Conservation (phyloP, 2,329 filamentous ascomycete species). For the Exserohilum turcica region DNA sequence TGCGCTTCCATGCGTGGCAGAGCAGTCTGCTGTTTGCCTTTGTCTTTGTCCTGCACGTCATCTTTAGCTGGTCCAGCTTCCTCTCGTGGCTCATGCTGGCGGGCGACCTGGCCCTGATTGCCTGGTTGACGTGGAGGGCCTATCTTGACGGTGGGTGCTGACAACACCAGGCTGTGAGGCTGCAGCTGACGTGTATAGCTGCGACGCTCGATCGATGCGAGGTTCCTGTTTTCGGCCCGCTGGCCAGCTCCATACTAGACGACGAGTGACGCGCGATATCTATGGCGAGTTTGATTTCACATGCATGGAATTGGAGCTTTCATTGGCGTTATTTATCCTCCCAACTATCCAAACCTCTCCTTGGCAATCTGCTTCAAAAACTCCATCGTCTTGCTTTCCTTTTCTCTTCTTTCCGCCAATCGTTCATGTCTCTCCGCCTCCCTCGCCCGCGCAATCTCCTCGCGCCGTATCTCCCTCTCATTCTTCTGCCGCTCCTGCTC, state of each 20-base stretch:
- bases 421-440: constrained; percentile 81
- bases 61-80: constrained; percentile 83
- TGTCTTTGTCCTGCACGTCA: constrained; percentile 72
- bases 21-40: constrained; percentile 80
- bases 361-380: constrained; percentile 79
- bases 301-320: constrained; percentile 11
- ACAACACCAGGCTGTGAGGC: not conserved
- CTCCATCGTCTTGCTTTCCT: constrained; percentile 83
- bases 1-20: constrained; percentile 98
- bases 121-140: constrained; percentile 74
- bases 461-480: constrained; percentile 79
- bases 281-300: too few species aligned
- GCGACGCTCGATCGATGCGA: constrained; percentile 74
- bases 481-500: constrained; percentile 74
- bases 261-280: constrained; percentile 74
- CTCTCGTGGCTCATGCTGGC: constrained; percentile 84
- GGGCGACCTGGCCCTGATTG: constrained; percentile 76
- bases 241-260: constrained; percentile 89
- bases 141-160: constrained; percentile 82
- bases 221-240: constrained; percentile 80
- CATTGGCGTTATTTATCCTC: not conserved
- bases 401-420: constrained; percentile 69
- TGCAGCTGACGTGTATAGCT: constrained; percentile 50
- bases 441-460: constrained; percentile 77
- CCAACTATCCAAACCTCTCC: constrained; percentile 62